Evolutionary conservation across 2,329 filamentous ascomycete species (phyloP), one percentile per base, ranked within the genome.

Genomic region (Neonectria faginata): DNA sequence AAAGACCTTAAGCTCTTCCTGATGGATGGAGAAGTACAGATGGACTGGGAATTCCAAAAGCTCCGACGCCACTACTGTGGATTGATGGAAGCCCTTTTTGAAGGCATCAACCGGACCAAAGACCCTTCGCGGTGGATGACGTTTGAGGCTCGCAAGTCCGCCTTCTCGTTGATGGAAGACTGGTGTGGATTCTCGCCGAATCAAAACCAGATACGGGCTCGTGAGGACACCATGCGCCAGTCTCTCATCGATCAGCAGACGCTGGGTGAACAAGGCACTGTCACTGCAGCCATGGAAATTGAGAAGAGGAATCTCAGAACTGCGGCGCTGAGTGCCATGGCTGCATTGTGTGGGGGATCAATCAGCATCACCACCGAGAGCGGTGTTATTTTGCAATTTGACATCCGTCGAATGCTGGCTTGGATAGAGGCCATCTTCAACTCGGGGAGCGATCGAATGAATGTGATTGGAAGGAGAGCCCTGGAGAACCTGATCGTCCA

Each of bases 141-240:
- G 0, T 99, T 99, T 74, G 96, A 99, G 77, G 93, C 94, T 12
- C 87, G 97, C 44, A 97, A 97, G 76, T 97, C 96, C 5, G 92
- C 95, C 0, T 99, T 99, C 75, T 91, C 94, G 0, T 82, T 99
- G 52, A 98, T 99, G 94, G 96, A 99, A 79, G 95, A 98, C 69
- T 99, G 97, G 97, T 99, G 96, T 76, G 96, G 96, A 2, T 97
- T 97, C 77, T 97, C 94, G 8, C 93, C 94, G 0, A 97, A 97
- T 68, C 93, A 97, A 76, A 85, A 82, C 14, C 92, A 97, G 68
- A 92, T 97, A 44, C 88, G 90, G 5, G 89, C 91, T 62, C 87
- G 93, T 66, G 94, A 97, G 78, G 92, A 97, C 66, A 91, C 88
- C 39, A 97, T 97, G 91, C 87, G 93, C 47, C 92, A 94, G 70